Evolutionary conservation across 2,329 filamentous ascomycete species (phyloP), one percentile per base, ranked within the genome.

Genomic region (Colletotrichum abscissum): DNA sequence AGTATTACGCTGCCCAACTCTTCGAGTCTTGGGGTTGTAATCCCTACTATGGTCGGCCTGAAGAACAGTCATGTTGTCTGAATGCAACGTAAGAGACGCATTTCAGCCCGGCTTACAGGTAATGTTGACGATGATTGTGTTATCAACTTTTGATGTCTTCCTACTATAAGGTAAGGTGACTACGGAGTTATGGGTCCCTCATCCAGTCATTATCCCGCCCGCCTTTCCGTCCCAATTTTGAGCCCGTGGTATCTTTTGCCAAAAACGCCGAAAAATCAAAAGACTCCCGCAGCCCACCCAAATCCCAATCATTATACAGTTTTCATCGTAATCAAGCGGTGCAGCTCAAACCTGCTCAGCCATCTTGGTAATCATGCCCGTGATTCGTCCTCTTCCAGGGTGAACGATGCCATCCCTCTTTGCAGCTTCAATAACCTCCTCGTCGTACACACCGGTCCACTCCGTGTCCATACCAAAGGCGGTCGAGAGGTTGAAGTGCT

Each of bases 311-410:
- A 26, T 49, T 9, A 59, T 56, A 28, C 28, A 65, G 9, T 49
- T n/a, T 22, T 22, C 19, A n/a, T 7, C 52, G 42, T 56, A 7
- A 55, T 8, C 30, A 24, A 5, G 30, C 8, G n/a, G 30, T 49
- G 16, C 42, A 49, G 19, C 60, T 67, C 54, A 72, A 33, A 57
- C 54, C 42, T 72, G n/a, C 16, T 56, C 52, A 6, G 69, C 65
- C 49, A 66, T 52, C 62, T 72, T 46, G 70, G 67, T 59, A 26
- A 84, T 76, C 12, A 74, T 77, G 6, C 85, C 85, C 16, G 79
- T 82, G 76, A 86, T 86, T 24, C 84, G 84, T 2, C 82, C 84
- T 9, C 63, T 38, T n/a, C 84, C 85, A 0, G 83, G 82, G 2
- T 54, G 26, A 1, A 78, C 75, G 30, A 83, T 76, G 11, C 83